Evolutionary conservation across 1,284 basidiomycete species (phyloP).

Genomic region (Inonotus hispidus): DNA sequence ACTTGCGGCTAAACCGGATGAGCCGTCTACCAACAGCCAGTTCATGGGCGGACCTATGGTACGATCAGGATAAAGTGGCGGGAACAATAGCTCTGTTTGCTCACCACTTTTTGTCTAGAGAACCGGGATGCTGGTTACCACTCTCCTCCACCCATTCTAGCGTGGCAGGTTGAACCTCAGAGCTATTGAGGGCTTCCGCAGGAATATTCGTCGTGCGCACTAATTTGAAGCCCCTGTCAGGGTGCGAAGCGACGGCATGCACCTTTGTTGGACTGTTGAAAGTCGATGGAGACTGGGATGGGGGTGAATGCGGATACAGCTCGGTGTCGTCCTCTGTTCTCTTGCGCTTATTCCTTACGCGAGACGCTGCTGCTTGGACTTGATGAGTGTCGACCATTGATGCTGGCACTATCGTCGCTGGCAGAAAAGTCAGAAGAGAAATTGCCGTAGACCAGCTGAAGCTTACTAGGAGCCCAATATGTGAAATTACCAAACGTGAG

Average conservation of each 20-base stretch:
- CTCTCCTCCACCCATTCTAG: conserved; percentile 13
- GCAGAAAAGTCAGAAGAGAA: not conserved
- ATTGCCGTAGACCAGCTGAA: not conserved
- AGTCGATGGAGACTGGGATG: not conserved
- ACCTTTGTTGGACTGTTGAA: not conserved
- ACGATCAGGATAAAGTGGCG: conserved; percentile 39
- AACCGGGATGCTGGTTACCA: conserved; percentile 20
- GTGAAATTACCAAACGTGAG: conserved; percentile 66
- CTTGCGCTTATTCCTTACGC: conserved; percentile 9
- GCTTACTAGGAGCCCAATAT: conserved; percentile 50
- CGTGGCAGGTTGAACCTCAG: conserved; percentile 3
- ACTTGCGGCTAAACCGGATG: conserved; percentile 61
- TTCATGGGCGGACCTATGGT: conserved; percentile 49
- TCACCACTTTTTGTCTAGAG: conserved; percentile 15
- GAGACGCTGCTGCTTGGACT: not conserved
- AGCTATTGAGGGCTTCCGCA: not conserved
- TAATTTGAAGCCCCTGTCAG: conserved; percentile 2
- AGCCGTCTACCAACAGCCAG: conserved; percentile 57
- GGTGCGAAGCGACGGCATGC: not conserved
- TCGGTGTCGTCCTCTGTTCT: conserved; percentile 7
- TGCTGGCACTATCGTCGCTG: conserved; percentile 7
- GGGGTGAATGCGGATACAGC: not conserved
- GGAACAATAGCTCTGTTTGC: not conserved
- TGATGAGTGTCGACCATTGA: conserved; percentile 6
- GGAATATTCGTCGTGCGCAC: conserved; percentile 6